These are phyloP conservation scores for Persicaria tinctoria DNA, from an alignment of 148 eudicot species.

Conservation along the genomic window DNA sequence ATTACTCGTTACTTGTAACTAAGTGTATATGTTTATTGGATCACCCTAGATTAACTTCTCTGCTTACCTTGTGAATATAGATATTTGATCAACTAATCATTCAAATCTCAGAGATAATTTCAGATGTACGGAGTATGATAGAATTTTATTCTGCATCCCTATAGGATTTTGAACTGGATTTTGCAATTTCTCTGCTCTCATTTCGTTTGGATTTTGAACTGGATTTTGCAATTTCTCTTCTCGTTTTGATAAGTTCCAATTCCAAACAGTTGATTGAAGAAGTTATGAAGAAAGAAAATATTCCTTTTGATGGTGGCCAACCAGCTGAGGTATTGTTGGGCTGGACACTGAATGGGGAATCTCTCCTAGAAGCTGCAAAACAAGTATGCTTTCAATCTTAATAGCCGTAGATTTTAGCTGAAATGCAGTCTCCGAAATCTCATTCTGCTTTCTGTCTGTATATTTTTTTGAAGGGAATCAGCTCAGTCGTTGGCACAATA, in stretches of 20 bases:
- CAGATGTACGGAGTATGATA: background rate
- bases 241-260: constrained; percentile 1
- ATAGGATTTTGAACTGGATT: background rate
- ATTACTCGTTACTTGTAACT: background rate
- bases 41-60: background rate
- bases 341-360: constrained; percentile 90
- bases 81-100: background rate
- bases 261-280: constrained; percentile 63
- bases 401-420: background rate
- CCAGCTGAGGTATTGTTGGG: constrained; percentile 60
- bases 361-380: constrained; percentile 81
- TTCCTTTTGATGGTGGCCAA: constrained; percentile 39
- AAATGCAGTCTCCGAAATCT: background rate
- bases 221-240: background rate
- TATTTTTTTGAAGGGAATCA: constrained; percentile 54
- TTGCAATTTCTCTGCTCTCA: background rate
- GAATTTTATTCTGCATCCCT: background rate
- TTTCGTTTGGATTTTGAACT: background rate
- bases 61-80: background rate
- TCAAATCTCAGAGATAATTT: background rate
- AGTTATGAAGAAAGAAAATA: constrained; percentile 61
- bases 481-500: constrained; percentile 54
- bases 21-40: background rate
- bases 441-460: constrained; percentile 8
- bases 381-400: constrained; percentile 36